These are phyloP conservation scores for Cupressus sempervirens DNA, from an alignment of 75 land plant species.

Conservation along the genomic window DNA sequence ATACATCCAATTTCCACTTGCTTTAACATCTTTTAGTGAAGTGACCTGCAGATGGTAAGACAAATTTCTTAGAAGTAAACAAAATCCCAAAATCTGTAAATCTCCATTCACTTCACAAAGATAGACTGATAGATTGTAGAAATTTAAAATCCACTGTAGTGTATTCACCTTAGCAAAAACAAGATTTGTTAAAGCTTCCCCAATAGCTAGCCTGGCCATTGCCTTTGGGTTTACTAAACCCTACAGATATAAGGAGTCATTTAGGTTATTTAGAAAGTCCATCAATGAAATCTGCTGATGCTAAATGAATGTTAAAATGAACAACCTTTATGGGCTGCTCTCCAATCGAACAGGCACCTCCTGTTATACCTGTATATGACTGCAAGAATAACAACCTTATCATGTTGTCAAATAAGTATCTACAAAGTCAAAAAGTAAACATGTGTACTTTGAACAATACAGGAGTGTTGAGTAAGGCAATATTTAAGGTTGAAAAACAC, in stretches of 20 bases:
- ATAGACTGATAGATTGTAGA: not conserved
- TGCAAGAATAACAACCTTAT: constrained; percentile 21
- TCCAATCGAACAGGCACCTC: constrained; percentile 95
- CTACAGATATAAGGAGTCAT: constrained; percentile 12
- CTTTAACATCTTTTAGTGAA: constrained; percentile 84
- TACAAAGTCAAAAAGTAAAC: not conserved
- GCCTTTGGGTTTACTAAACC: constrained; percentile 86
- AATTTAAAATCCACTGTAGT: not conserved
- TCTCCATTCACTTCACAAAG: not conserved
- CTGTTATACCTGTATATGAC: constrained; percentile 66
- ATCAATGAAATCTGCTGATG: not conserved
- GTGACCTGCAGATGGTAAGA: constrained; percentile 35
- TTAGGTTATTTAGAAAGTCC: not conserved
- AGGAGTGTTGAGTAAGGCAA: not conserved
- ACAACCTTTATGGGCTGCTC: constrained; percentile 88
- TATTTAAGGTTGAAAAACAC: not conserved
- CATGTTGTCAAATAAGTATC: not conserved
- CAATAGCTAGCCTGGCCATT: constrained; percentile 92
- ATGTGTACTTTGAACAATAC: not conserved
- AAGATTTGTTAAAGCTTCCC: constrained; percentile 92
- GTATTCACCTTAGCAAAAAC: constrained; percentile 75
- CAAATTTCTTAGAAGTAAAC: not conserved
- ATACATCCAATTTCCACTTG: constrained; percentile 99
- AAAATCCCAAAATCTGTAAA: not conserved
- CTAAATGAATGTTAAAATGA: not conserved